These are phyloP conservation scores for Cicer arietinum DNA, from an alignment of 306 rosid genomes.

Conservation along the genomic window DNA sequence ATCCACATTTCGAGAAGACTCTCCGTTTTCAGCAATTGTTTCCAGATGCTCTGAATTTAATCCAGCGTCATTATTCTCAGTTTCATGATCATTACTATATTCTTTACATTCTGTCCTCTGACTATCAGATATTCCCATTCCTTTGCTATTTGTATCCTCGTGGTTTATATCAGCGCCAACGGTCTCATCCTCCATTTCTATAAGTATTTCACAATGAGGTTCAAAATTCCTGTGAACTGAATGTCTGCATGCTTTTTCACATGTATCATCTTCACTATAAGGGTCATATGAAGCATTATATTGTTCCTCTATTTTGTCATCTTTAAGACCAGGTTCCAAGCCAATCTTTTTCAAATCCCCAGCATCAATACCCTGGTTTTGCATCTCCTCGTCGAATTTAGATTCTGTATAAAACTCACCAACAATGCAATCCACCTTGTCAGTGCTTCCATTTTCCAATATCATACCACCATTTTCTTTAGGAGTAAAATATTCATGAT, in stretches of 20 bases:
- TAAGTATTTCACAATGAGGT: conserved; percentile 40
- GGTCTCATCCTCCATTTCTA: conserved; percentile 39
- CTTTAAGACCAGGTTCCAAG: conserved; percentile 37
- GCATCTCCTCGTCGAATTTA: conserved; percentile 45
- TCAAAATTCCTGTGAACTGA: conserved; percentile 35
- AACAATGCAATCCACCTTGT: conserved; percentile 39
- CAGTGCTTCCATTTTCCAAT: conserved; percentile 45
- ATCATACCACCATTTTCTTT: conserved; percentile 38
- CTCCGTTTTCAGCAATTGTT: conserved; percentile 45
- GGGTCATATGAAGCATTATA: conserved; percentile 44
- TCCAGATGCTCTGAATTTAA: conserved; percentile 43
- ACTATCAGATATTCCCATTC: conserved; percentile 2
- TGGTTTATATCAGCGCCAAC: conserved; percentile 33
- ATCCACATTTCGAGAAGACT: conserved; percentile 45
- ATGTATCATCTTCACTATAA: conserved; percentile 45
- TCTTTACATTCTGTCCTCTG: conserved; percentile 43
- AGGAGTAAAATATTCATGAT: conserved; percentile 41
- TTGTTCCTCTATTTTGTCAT: conserved; percentile 33
- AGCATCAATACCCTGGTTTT: conserved; percentile 40
- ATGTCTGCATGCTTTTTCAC: conserved; percentile 39
- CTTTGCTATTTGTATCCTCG: conserved; percentile 40
- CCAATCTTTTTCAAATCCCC: conserved; percentile 43
- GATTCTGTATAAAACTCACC: conserved; percentile 44
- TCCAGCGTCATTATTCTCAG: conserved; percentile 8
- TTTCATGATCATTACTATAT: conserved; percentile 31